A percentile compares a stretch with the other conserved stretches of the same genome.
Evolutionary conservation across 306 rosid species (phyloP).

Genomic region (Cucurbita moschata): DNA sequence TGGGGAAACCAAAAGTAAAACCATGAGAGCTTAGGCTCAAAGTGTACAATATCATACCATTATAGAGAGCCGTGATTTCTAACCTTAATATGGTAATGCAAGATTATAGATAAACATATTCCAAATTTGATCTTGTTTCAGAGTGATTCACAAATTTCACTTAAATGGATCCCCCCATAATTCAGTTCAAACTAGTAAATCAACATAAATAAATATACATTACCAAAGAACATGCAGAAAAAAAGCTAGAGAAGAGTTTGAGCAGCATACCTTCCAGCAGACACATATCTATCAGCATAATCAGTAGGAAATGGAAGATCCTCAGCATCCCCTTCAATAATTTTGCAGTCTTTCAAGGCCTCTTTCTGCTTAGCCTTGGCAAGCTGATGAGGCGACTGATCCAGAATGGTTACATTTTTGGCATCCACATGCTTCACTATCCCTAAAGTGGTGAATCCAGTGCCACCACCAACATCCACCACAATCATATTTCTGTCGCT

Average conservation of each 20-base stretch:
- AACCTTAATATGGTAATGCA: background rate
- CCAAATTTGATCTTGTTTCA: background rate
- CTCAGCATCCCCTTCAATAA: conserved; percentile 85
- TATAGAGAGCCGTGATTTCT: too few species aligned
- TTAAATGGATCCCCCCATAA: background rate
- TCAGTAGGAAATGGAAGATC: conserved; percentile 78
- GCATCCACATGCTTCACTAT: conserved; percentile 87
- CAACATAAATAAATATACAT: background rate
- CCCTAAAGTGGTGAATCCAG: conserved; percentile 83
- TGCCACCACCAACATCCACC: conserved; percentile 87
- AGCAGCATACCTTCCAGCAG: conserved; percentile 67
- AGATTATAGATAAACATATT: background rate
- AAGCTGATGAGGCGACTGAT: conserved; percentile 92
- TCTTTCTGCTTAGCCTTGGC: conserved; percentile 87
- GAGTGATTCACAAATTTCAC: background rate
- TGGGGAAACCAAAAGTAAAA: too few species aligned
- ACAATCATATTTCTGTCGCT: conserved; percentile 50
- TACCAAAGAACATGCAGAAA: background rate
- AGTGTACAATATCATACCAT: too few species aligned
- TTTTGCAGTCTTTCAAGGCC: conserved; percentile 70
- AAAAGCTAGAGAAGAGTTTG: background rate
- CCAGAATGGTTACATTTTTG: conserved; percentile 78
- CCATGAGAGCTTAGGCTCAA: too few species aligned
- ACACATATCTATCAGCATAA: conserved; percentile 84
- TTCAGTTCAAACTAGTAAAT: background rate